Conservation (phyloP, 306 rosid species). For the Malus orientalis region DNA sequence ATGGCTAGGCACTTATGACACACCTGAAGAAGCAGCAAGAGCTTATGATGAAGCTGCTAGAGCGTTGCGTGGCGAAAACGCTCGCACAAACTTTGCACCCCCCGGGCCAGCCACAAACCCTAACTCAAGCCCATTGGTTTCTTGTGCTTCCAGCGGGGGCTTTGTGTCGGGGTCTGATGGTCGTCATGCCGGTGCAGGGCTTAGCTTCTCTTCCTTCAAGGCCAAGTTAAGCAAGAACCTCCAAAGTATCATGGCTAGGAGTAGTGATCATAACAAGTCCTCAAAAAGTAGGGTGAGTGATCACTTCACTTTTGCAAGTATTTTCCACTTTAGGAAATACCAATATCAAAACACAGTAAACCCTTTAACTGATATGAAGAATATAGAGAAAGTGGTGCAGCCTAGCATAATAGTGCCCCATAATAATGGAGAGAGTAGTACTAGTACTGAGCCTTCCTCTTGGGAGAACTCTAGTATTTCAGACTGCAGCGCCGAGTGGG, state of each 20-base stretch:
- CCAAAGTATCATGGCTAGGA: constrained; percentile 62
- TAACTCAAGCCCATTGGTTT: constrained; percentile 7
- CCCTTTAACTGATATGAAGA: constrained; percentile 26
- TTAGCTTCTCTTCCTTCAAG: constrained; percentile 65
- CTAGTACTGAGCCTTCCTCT: constrained; percentile 11
- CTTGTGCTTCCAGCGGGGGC: not conserved
- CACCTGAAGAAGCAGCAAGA: constrained; percentile 84
- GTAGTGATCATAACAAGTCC: constrained; percentile 34
- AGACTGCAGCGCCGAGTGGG: constrained; percentile 57
- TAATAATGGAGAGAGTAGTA: too few species aligned
- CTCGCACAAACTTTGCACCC: constrained; percentile 65
- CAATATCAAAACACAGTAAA: constrained; percentile 33
- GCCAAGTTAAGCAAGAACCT: constrained; percentile 76
- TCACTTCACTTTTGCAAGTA: constrained; percentile 71
- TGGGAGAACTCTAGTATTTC: constrained; percentile 53
- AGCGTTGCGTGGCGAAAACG: constrained; percentile 69
- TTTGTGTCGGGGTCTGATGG: constrained; percentile 1
- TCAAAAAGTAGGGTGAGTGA: constrained; percentile 83
- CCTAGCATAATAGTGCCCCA: constrained; percentile 82
- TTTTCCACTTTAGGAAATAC: constrained; percentile 49
- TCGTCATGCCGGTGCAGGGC: constrained; percentile 15
- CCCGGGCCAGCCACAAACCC: not conserved
- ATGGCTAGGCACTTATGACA: constrained; percentile 90
- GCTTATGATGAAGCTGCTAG: constrained; percentile 90
- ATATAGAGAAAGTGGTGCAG: constrained; percentile 57